Percentiles rank a stretch among this genome's conserved stretches.
Conservation (phyloP, 2,329 filamentous ascomycete genomes). For the Sphaerulina musiva region DNA sequence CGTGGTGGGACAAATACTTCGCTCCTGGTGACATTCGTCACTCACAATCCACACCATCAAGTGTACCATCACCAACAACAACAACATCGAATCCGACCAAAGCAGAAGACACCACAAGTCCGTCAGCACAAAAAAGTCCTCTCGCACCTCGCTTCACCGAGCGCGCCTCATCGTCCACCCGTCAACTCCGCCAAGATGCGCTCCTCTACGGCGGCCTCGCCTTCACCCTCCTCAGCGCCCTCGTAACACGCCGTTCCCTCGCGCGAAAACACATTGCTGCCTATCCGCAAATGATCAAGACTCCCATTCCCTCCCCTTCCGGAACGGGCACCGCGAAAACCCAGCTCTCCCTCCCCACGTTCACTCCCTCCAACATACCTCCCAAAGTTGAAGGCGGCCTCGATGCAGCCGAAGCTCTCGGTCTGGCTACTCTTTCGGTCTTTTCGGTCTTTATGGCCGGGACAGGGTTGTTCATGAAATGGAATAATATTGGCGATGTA, state of each 20-base stretch:
- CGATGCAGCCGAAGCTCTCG: constrained; percentile 76
- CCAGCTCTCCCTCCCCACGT: constrained; percentile 15
- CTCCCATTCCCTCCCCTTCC: neutral
- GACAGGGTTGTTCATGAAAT: constrained; percentile 67
- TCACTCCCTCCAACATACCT: constrained; percentile 15
- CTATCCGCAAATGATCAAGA: constrained; percentile 44
- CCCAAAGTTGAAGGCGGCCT: constrained; percentile 48
- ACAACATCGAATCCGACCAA: neutral
- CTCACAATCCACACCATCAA: constrained; percentile 10
- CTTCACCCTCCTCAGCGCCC: constrained; percentile 66
- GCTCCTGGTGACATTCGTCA: constrained; percentile 31
- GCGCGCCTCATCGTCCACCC: constrained; percentile 26
- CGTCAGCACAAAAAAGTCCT: neutral
- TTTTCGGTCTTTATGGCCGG: constrained; percentile 66
- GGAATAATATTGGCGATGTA: constrained; percentile 59
- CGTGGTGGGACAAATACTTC: constrained; percentile 31
- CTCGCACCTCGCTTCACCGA: constrained; percentile 14
- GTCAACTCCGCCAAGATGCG: constrained; percentile 29
- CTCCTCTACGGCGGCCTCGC: constrained; percentile 68
- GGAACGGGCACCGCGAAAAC: neutral
- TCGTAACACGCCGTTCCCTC: constrained; percentile 59
- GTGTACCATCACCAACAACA: no score
- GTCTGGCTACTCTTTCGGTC: constrained; percentile 81
- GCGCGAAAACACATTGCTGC: constrained; percentile 58
- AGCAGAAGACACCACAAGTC: neutral